phyloP scores from a whole-genome alignment of 2,329 filamentous ascomycete species.

The Apiospora malaysiana region DNA sequence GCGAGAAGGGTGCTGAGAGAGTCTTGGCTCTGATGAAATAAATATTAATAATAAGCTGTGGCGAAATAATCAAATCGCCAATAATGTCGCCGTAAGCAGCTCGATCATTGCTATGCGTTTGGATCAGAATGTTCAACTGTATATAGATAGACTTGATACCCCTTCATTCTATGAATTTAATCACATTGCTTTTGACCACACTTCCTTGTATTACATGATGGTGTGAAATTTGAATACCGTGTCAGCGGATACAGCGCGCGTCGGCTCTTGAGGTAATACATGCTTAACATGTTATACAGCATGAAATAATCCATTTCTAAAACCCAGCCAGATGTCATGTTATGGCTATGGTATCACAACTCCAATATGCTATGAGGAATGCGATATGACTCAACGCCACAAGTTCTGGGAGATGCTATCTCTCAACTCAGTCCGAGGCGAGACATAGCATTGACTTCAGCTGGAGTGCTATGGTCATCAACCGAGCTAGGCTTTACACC shows the following conservation, averaged over 20 bases:
- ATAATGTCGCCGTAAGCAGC: not conserved
- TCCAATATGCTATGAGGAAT: not conserved
- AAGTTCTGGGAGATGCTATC: not conserved
- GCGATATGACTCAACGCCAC: not conserved
- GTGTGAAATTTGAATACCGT: not conserved
- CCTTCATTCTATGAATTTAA: not conserved
- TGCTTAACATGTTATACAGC: not conserved
- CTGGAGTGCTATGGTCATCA: not conserved
- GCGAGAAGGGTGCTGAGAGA: conserved; percentile 56
- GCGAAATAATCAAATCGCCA: not conserved
- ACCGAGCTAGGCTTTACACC: not conserved
- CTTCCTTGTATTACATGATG: no score
- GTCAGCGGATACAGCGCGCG: not conserved
- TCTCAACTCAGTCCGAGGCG: not conserved
- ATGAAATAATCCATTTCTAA: no score
- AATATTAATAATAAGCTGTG: not conserved
- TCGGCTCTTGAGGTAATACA: not conserved
- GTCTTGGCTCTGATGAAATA: conserved; percentile 40
- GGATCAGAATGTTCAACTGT: not conserved
- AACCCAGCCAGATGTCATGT: no score
- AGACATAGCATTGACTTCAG: not conserved
- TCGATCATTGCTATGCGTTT: not conserved
- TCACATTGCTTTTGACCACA: not conserved
- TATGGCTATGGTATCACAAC: no score
- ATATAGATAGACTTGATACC: conserved; percentile 16